A percentile compares a stretch with the other conserved stretches of the same genome.
phyloP scores from a whole-genome alignment of 495 filamentous ascomycete species.

The Letharia columbiana region DNA sequence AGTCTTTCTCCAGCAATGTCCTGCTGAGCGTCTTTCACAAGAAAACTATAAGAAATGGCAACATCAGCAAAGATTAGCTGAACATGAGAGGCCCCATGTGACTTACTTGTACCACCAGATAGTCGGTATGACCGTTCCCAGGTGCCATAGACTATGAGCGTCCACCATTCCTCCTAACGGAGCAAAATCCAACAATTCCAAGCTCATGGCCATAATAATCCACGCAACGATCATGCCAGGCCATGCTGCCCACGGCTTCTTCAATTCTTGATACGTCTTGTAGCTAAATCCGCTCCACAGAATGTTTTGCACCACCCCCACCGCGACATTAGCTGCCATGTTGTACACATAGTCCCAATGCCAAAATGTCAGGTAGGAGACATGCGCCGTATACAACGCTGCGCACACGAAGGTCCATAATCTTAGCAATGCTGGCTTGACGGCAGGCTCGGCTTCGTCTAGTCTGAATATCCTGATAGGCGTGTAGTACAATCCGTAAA shows the following conservation, averaged over 20 bases:
- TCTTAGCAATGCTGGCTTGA: constrained; percentile 52
- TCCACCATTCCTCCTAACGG: constrained; percentile 76
- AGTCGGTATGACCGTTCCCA: constrained; percentile 81
- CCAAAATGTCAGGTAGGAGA: constrained; percentile 75
- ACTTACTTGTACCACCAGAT: constrained; percentile 94
- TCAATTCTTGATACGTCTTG: constrained; percentile 57
- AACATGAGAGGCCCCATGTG: not conserved
- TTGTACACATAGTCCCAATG: constrained; percentile 96
- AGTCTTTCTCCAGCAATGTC: constrained; percentile 51
- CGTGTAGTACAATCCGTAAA: constrained; percentile 84
- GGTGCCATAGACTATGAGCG: constrained; percentile 94
- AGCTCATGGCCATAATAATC: constrained; percentile 86
- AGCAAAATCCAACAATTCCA: constrained; percentile 91
- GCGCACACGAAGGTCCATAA: constrained; percentile 68
- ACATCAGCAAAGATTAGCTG: constrained; percentile 13
- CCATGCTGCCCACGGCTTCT: constrained; percentile 74
- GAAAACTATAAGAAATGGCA: constrained; percentile 47
- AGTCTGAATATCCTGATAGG: constrained; percentile 74
- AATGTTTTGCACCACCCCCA: constrained; percentile 70
- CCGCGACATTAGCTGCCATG: constrained; percentile 85
- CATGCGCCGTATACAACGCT: constrained; percentile 63
- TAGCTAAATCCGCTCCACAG: constrained; percentile 84
- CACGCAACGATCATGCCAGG: constrained; percentile 88
- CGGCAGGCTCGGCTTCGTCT: constrained; percentile 50
- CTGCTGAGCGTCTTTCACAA: constrained; percentile 69